phyloP scores from a whole-genome alignment of 2,329 filamentous ascomycete species.

The Alternaria sp. region DNA sequence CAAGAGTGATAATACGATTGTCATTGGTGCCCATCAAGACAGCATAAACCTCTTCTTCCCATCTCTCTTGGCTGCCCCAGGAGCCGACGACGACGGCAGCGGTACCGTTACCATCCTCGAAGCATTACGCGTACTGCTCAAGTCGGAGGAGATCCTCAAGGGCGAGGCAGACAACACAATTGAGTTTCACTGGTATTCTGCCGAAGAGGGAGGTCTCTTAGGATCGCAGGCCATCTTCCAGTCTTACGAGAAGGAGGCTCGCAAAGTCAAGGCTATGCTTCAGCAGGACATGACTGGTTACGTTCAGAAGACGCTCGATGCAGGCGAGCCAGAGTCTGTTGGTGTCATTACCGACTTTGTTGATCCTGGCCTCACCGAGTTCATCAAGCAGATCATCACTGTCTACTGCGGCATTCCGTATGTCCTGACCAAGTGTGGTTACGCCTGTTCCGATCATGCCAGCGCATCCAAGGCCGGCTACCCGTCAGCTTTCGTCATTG shows the following conservation, averaged over 20 bases:
- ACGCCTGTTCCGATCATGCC: conserved; percentile 81
- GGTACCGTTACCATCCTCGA: conserved; percentile 95
- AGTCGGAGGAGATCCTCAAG: conserved; percentile 71
- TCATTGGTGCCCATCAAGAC: conserved; percentile 82
- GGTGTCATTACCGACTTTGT: conserved; percentile 95
- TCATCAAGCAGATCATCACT: conserved; percentile 88
- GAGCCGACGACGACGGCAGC: conserved; percentile 94
- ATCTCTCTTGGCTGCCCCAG: conserved; percentile 82
- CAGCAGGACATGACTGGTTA: conserved; percentile 96
- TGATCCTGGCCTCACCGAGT: conserved; percentile 79
- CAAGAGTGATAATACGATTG: conserved; percentile 80
- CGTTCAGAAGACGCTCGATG: conserved; percentile 80
- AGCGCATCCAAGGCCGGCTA: conserved; percentile 78
- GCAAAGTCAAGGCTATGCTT: conserved; percentile 92
- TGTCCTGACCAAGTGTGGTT: conserved; percentile 87
- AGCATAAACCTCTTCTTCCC: conserved; percentile 94
- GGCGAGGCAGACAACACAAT: conserved; percentile 84
- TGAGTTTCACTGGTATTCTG: conserved; percentile 97
- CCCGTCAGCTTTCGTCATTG: conserved; percentile 78
- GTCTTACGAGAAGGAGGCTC: conserved; percentile 74
- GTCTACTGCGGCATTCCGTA: conserved; percentile 90
- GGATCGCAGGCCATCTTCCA: conserved; percentile 91
- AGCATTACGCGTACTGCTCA: conserved; percentile 81
- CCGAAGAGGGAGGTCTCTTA: conserved; percentile 86
- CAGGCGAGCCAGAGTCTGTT: conserved; percentile 82